Evolutionary conservation across 2,329 filamentous ascomycete species (phyloP).

Genomic region (Cordyceps militaris): DNA sequence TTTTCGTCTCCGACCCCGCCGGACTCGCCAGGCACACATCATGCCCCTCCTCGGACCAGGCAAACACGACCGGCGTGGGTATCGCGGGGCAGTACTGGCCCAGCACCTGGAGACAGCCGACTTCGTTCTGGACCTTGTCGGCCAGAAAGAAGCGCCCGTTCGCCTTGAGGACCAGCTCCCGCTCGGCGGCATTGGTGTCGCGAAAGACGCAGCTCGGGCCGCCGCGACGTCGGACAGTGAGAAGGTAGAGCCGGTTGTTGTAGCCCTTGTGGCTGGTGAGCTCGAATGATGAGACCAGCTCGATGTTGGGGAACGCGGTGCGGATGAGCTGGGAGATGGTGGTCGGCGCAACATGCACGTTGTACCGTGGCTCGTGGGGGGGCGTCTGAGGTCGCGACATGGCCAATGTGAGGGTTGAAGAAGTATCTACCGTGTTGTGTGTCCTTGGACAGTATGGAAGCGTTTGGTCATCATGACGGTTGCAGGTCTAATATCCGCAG

Average conservation of each 20-base stretch:
- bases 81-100: constrained; percentile 17
- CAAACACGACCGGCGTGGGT: constrained; percentile 15
- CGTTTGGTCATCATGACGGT: neutral
- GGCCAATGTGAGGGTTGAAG: neutral
- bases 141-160: constrained; percentile 19
- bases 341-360: constrained; percentile 13
- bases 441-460: neutral
- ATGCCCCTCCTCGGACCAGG: constrained; percentile 19
- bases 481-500: neutral
- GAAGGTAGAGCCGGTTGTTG: constrained; percentile 21
- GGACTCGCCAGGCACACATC: constrained; percentile 1
- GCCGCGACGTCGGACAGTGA: constrained; percentile 9
- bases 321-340: constrained; percentile 14
- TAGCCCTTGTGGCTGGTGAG: constrained; percentile 16
- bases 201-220: constrained; percentile 5
- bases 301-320: constrained; percentile 12
- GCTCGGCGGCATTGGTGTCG: neutral
- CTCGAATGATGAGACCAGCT: constrained; percentile 10
- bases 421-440: too few relatives aligned
- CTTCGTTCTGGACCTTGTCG: constrained; percentile 20
- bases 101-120: constrained; percentile 16
- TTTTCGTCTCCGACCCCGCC: neutral
- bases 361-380: constrained; percentile 17
- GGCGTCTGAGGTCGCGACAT: constrained; percentile 16
- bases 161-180: constrained; percentile 18